Base-by-base conservation (phyloP, 2,329 filamentous ascomycete genomes). In the Monilinia polystroma region DNA sequence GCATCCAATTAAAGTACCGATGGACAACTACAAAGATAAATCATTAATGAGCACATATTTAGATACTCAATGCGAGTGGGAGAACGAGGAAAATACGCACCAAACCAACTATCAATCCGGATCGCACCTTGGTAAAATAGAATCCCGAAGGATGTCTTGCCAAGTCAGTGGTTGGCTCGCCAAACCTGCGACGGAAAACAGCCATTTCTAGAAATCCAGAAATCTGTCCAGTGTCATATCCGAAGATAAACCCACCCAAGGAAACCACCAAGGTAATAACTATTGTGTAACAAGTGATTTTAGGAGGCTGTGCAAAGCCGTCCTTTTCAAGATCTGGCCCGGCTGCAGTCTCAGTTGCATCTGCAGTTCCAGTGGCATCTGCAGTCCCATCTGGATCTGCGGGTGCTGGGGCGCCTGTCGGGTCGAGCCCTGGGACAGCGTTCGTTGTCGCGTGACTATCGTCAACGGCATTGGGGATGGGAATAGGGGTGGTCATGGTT, bases 1-100 rank as follows among this genome's bases (percentile, higher is more conserved):
- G 62, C 85, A 88, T 76, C 91, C 91, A 68, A 93, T 89, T 81
- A 94, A 92, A 71, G 91, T 93, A 79, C 90, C 90, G 75, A 76
- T 86, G 43, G 91, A 94, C 59, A 94, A 84, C 66, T 67, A 14
- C 10, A 16, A n/a, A 43, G n/a, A 2, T 12, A 1, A 43, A n/a
- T 35, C 32, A 26, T 63, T 16, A 67, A 43, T 67, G 43, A 26
- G 38, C 12, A 5, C 20, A 16, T 11, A n/a, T 35, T 18, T 58
- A 6, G 2, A 29, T 29, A n/a, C 32, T 35, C 32, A 35, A 2
- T 29, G 5, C 23, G 45, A n/a, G 10, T 12, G 8, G 14, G 4
- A 41, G n/a, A 47, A 20, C 12, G 16, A 47, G 29, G 18, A 5
- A 12, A 43, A 23, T 26, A 64, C 49, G 6, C 64, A 67, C 65